Base-by-base conservation (phyloP, 2,329 filamentous ascomycete genomes). In the Fonsecaea monophora region DNA sequence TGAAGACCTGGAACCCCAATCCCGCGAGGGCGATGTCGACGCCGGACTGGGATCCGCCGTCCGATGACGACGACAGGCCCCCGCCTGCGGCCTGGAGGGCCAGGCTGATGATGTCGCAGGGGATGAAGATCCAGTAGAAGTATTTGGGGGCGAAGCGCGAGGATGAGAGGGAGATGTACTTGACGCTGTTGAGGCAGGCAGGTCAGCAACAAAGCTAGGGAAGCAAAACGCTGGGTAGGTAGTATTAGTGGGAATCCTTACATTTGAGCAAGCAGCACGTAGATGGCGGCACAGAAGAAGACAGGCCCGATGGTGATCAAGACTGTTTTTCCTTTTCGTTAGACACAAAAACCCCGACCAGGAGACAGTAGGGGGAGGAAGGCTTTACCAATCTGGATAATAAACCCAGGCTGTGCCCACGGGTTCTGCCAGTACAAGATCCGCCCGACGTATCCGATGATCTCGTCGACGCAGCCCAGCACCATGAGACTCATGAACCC, bases 251-350 rank as follows among this genome's bases (percentile, higher is more conserved):
- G 12, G 30, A 73, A 25, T 25, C 25, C 75, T 67, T 61, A 77
- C 75, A 79, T 75, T 62, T 77, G 74, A n/a, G 78, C 78, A 35
- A 90, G 81, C 35, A 86, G 89, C 62, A 90, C 83, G 75, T 91
- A 91, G 73, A 91, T 87, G 66, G 86, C 87, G 0, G 88, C 89
- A 34, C 86, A 82, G 72, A 85, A 82, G 75, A 86, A 87, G 62
- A 86, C 84, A 9, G 84, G 84, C 0, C 79, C 82, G 53, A 84
- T 83, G 71, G 83, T 86, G 59, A 90, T 80, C 76, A 86, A 88
- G 67, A 85, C 83, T 86, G 58, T 25, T 12, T 12, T 35, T 25
- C 3, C 25, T 25, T 25, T 18, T 4, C 30, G 38, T 40, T 45
- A 45, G 57, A 50, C 12, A 60, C 12, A 15, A 5, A 18, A n/a